Base-by-base conservation (phyloP, 257 asterid species). In the Euphrasia confusa region DNA sequence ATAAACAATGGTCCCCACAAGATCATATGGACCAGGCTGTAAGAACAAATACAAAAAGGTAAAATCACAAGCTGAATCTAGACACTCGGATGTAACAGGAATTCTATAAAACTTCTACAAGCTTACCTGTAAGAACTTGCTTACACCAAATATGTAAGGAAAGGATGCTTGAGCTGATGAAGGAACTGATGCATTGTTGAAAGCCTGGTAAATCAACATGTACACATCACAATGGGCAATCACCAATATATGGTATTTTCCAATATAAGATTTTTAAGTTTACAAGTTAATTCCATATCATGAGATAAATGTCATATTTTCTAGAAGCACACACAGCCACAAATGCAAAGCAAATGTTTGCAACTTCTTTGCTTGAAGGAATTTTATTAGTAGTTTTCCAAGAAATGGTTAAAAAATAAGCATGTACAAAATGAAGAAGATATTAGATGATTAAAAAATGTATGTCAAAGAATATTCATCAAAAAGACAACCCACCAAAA, bases 41-140 rank as follows among this genome's bases (percentile, higher is more conserved):
- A 80, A n/a, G 42, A 68, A 35, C 24, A 17, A 56, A 40, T 9
- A 33, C 61, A 44, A 27, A 65, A 44, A 55, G 49, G 61, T 61
- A 39, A 33, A 18, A 52, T 27, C 32, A 48, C 2, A 50, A 14
- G 5, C 21, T 12, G 27, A 28, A 60, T 10, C 58, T 63, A 18
- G 13, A 1, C 21, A 6, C 21, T 24, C 67, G 71, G 69, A 66
- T 56, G 10, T 30, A 58, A 27, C 7, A 30, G 21, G 28, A 50
- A 9, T 50, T 50, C 53, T 4, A 47, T 4, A 30, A 57, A 57
- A 13, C 8, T 57, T 7, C 42, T 9, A 37, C 42, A 37, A 37
- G 26, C 65, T 74, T 75, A 89, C 99, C 92, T 93, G 99, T 70
- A 93, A 80, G 80, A 93, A 93, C 86, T 93, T 93, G 96, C 95